Evolutionary conservation across 1,284 basidiomycete species (phyloP).

Genomic region (Microbotryum silenes-acaulis): DNA sequence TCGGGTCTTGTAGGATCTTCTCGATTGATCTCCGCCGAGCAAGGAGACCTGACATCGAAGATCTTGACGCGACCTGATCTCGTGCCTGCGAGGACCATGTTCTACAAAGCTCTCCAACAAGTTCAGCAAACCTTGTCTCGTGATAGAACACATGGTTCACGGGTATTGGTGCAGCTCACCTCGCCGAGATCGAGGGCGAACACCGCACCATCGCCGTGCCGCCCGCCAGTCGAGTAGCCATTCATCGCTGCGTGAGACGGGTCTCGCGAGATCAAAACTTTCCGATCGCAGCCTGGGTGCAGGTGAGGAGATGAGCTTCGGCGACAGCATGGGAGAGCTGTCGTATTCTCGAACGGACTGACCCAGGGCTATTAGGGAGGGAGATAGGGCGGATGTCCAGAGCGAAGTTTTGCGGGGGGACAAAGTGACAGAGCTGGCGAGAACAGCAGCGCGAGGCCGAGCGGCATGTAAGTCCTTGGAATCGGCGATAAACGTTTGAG

Average conservation of each 20-base stretch:
- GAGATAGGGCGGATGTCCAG: slow-evolving; percentile 26
- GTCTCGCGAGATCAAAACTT: slow-evolving; percentile 17
- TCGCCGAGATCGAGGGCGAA: slow-evolving; percentile 27
- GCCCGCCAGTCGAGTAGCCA: slow-evolving; percentile 18
- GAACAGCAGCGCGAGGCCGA: neutral
- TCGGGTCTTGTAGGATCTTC: slow-evolving; percentile 3
- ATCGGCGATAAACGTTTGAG: no score
- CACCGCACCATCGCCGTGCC: slow-evolving; percentile 24
- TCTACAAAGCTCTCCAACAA: neutral
- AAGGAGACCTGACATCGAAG: slow-evolving; percentile 18
- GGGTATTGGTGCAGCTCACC: slow-evolving; percentile 6
- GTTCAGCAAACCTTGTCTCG: neutral
- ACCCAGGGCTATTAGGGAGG: slow-evolving; percentile 21
- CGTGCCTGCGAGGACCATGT: slow-evolving; percentile 22
- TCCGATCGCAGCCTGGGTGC: slow-evolving; percentile 22
- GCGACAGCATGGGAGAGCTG: neutral
- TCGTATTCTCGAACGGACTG: neutral
- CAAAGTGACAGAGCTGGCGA: slow-evolving; percentile 9
- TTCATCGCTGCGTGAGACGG: slow-evolving; percentile 9
- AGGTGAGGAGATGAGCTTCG: neutral
- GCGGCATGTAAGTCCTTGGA: no score
- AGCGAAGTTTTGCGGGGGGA: slow-evolving; percentile 27
- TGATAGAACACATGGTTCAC: neutral
- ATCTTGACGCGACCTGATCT: slow-evolving; percentile 15
- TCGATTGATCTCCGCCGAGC: neutral